These are phyloP conservation scores for Sclerotinia subarctica DNA, from an alignment of 2,329 filamentous ascomycete species.

Conservation along the genomic window DNA sequence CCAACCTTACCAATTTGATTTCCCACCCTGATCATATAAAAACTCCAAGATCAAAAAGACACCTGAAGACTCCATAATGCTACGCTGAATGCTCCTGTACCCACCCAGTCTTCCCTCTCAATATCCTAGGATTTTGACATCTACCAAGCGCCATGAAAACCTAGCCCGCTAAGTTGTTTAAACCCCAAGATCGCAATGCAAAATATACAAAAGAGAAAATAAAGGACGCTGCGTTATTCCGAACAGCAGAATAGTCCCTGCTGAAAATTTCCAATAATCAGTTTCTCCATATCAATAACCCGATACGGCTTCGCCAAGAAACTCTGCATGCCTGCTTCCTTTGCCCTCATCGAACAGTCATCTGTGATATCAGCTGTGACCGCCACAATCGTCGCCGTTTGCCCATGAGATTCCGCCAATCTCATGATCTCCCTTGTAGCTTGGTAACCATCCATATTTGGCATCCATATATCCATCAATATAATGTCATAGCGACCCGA, in stretches of 20 bases:
- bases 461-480: constrained; percentile 75
- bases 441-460: constrained; percentile 68
- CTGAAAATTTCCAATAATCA: constrained; percentile 43
- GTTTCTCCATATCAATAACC: constrained; percentile 50
- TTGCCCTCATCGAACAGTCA: constrained; percentile 48
- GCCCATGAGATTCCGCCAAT: constrained; percentile 26
- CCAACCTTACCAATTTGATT: not conserved
- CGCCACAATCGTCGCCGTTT: constrained; percentile 44
- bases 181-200: not conserved
- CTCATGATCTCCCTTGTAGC: constrained; percentile 60
- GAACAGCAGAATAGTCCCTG: constrained; percentile 10
- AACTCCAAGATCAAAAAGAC: not conserved
- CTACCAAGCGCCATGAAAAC: constrained; percentile 3
- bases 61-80: not conserved
- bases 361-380: constrained; percentile 56
- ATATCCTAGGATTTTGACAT: not conserved
- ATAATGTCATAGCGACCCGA: constrained; percentile 55
- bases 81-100: not conserved
- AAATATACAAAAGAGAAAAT: constrained; percentile 3
- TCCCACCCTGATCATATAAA: constrained; percentile 6
- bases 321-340: constrained; percentile 52
- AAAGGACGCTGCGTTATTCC: constrained; percentile 3
- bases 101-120: not conserved
- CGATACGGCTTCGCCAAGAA: constrained; percentile 57
- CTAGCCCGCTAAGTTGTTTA: not conserved